phyloP scores from a whole-genome alignment of 495 filamentous ascomycete species.

The Durotheca rogersii region DNA sequence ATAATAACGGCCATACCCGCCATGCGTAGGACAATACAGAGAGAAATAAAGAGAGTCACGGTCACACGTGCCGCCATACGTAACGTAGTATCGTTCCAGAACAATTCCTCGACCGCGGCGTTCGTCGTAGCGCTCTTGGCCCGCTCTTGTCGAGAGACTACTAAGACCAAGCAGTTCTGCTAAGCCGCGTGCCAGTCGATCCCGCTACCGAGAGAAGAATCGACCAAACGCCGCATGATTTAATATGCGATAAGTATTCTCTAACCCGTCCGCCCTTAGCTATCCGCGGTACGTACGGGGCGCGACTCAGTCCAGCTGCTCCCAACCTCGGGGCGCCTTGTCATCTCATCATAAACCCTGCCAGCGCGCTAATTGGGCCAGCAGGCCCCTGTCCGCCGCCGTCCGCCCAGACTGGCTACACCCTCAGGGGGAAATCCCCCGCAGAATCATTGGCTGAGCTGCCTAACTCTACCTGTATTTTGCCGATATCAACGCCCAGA shows the following conservation, averaged over 20 bases:
- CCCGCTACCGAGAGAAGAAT: neutral
- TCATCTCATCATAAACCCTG: neutral
- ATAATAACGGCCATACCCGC: no score
- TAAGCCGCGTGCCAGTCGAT: conserved; percentile 12
- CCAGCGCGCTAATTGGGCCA: neutral
- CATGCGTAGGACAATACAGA: no score
- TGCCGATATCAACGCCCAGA: neutral
- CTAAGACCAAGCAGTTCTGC: neutral
- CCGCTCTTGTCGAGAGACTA: conserved; percentile 21
- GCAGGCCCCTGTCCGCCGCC: neutral
- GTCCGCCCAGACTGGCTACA: neutral
- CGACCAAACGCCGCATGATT: neutral
- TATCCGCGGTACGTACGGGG: no score
- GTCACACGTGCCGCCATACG: neutral
- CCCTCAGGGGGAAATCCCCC: neutral
- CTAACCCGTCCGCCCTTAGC: no score
- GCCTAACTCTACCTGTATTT: neutral
- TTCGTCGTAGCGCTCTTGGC: conserved; percentile 21
- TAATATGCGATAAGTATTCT: no score
- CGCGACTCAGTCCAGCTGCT: neutral
- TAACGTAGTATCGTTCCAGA: conserved; percentile 26
- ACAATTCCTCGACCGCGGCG: conserved; percentile 11
- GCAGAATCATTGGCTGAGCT: neutral
- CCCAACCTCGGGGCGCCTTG: neutral
- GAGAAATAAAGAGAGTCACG: no score